Evolutionary conservation across 148 eudicot species (phyloP), one percentile per base, ranked within the genome.

Genomic region (Dianthus caryophyllus): DNA sequence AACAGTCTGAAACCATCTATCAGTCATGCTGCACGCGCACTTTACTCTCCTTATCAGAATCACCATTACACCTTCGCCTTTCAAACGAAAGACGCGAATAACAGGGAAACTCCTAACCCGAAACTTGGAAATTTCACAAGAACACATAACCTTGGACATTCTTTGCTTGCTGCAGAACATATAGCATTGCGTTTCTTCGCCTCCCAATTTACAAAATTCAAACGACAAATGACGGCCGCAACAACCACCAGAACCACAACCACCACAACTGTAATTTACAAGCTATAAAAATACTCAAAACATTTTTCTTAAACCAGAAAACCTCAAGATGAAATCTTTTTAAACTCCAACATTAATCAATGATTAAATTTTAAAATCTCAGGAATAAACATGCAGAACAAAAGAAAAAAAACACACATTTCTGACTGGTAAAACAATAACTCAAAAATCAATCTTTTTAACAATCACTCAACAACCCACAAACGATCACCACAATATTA

Each of bases 151-250:
- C 29, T 51, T 5, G 12, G 44, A 26, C n/a, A 22, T 71, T 11
- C 74, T 71, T 71, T 51, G 49, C 67, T 50, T 33, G 36, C 64
- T 50, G 50, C 26, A 16, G 9, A 62, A 27, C 6, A 25, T 13
- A 36, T 13, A 36, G 24, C 18, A 61, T 15, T 39, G 52, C 38
- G 26, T 22, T 29, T 53, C 47, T 18, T 44, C 24, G 9, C 55
- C 43, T 43, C 18, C 8, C 18, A 22, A 25, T n/a, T n/a, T n/a
- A n/a, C n/a, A n/a, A n/a, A n/a, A n/a, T n/a, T n/a, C n/a, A n/a
- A n/a, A n/a, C n/a, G n/a, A n/a, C n/a, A n/a, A n/a, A n/a, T n/a
- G n/a, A n/a, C n/a, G n/a, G n/a, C n/a, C n/a, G n/a, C n/a, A n/a
- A 48, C 20, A 39, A 8, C 47, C 15, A 67, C 10, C 4, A 2